phyloP scores from a whole-genome alignment of 192 early-diverging fungal species.

The Gaertneriomyces semiglobifer region DNA sequence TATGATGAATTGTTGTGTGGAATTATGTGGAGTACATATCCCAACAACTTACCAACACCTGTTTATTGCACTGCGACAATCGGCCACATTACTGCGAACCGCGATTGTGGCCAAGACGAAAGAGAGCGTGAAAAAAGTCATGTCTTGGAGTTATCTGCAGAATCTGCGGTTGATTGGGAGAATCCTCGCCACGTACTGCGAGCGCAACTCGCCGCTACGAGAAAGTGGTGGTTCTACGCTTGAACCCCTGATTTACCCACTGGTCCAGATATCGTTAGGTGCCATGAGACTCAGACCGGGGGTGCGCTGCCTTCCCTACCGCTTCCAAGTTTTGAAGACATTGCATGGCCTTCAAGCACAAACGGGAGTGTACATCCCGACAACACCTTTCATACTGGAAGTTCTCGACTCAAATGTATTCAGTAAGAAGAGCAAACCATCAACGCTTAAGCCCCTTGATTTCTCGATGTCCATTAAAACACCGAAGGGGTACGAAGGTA shows the following conservation, averaged over 20 bases:
- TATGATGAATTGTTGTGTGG: slow-evolving; percentile 90
- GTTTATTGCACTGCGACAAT: slow-evolving; percentile 89
- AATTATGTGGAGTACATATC: slow-evolving; percentile 77
- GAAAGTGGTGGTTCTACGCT: slow-evolving; percentile 41
- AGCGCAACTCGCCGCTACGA: slow-evolving; percentile 37
- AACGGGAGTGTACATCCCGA: slow-evolving; percentile 79
- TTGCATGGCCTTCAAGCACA: slow-evolving; percentile 68
- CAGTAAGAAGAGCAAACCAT: slow-evolving; percentile 65
- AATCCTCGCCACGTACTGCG: slow-evolving; percentile 72
- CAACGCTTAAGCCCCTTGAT: slow-evolving; percentile 81
- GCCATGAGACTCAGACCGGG: slow-evolving; percentile 72
- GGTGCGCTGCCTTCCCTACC: slow-evolving; percentile 86
- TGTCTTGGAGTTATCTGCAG: slow-evolving; percentile 98
- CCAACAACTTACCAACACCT: slow-evolving; percentile 86
- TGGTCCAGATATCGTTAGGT: slow-evolving; percentile 53
- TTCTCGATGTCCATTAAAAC: slow-evolving; percentile 74
- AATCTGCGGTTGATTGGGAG: slow-evolving; percentile 87
- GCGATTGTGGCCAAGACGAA: slow-evolving; percentile 81
- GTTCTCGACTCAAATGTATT: slow-evolving; percentile 62
- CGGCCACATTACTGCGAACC: slow-evolving; percentile 87
- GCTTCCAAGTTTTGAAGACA: slow-evolving; percentile 76
- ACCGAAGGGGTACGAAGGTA: slow-evolving; percentile 79
- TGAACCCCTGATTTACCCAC: slow-evolving; percentile 76
- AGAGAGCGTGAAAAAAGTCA: slow-evolving; percentile 82
- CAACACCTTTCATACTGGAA: slow-evolving; percentile 81